A percentile compares a stretch with the other conserved stretches of the same genome.
These are phyloP conservation scores for Solanum chiquidenum DNA, from an alignment of 257 asterid genomes.

Conservation along the genomic window DNA sequence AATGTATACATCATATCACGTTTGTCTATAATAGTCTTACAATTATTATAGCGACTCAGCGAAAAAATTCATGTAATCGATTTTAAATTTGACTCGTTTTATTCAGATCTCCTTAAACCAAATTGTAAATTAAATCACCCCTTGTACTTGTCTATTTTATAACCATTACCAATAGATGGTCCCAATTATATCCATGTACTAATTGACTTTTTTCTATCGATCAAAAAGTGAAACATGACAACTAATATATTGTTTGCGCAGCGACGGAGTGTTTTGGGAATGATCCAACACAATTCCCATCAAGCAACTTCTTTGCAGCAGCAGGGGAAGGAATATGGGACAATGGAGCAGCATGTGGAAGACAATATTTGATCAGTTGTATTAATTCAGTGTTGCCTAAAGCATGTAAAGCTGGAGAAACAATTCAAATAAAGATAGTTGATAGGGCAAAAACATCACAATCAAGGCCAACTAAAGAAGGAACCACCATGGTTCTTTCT, in stretches of 20 bases:
- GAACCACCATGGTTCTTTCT: slow-evolving; percentile 46
- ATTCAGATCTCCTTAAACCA: neutral
- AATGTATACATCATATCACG: neutral
- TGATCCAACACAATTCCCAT: slow-evolving; percentile 50
- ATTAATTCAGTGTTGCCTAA: slow-evolving; percentile 33
- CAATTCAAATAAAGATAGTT: slow-evolving; percentile 46
- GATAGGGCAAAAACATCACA: slow-evolving; percentile 37
- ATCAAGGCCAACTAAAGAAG: slow-evolving; percentile 28
- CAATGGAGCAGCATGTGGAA: slow-evolving; percentile 77
- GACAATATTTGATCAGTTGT: slow-evolving; percentile 65
- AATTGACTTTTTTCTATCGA: neutral
- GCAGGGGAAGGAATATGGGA: slow-evolving; percentile 85
- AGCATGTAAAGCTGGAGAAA: slow-evolving; percentile 33
- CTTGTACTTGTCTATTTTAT: neutral
- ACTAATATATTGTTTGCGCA: neutral
- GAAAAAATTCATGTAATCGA: neutral
- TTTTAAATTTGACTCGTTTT: neutral
- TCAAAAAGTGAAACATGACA: neutral
- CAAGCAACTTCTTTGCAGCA: slow-evolving; percentile 60
- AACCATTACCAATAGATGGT: neutral
- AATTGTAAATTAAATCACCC: too few relatives aligned
- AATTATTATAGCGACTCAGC: neutral
- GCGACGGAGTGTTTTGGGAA: slow-evolving; percentile 64
- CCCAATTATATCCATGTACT: neutral
- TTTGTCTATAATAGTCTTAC: neutral